Base-by-base conservation (phyloP, 148 eudicot species). In the Rhododendron ferrugineum region DNA sequence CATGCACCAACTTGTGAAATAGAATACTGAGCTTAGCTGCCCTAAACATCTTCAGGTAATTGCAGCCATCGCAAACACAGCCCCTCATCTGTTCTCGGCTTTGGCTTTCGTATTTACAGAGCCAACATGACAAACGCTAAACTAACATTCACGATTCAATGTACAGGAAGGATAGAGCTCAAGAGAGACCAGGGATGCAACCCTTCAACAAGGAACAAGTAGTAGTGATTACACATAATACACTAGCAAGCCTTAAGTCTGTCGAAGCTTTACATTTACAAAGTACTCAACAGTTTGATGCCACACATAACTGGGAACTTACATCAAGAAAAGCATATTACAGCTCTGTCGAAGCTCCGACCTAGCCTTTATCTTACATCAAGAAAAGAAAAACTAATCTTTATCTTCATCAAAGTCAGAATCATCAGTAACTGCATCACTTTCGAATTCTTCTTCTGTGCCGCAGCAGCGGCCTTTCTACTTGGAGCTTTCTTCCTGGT, bases 41-140 rank as follows among this genome's bases (percentile, higher is more conserved):
- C 28, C 22, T 9, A 62, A 64, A 62, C 4, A 23, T 62, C 30
- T 64, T 23, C 70, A 9, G 70, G 68, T n/a, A 2, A 62, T 62
- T 92, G 86, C 97, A 90, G 52, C 91, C 85, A 16, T 83, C 85
- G 54, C 84, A 10, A 8, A 47, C 79, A 85, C 46, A 0, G 13
- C 26, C 26, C 37, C 58, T 23, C 10, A 1, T 23, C n/a, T 16
- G 7, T 30, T 54, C 58, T 56, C 28, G 22, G 36, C 82, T 80
- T 80, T 80, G 28, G 64, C 11, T 80, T 80, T 60, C 66, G 54
- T 52, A 18, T 80, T 80, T 30, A 13, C 47, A 32, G 2, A 56
- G 44, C 52, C 37, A 56, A 56, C 15, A 46, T 26, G 56, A 62
- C 42, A 32, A 42, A 34, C 66, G 28, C 37, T 49, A 46, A 4